Percentiles rank a stretch among this genome's conserved stretches.
These are phyloP conservation scores for Eucalyptus marginata DNA, from an alignment of 345 rosid genomes.

Conservation along the genomic window DNA sequence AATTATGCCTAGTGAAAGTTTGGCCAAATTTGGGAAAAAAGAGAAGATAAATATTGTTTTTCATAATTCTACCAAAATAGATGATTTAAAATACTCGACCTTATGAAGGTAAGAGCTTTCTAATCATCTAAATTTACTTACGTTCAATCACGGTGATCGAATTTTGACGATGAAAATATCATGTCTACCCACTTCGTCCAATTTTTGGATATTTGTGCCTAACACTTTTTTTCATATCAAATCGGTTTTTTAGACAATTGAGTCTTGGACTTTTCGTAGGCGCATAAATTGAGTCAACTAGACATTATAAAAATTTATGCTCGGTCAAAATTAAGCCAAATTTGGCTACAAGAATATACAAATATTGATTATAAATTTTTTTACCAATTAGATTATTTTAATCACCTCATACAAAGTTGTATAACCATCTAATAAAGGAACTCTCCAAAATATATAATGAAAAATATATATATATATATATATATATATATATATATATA, in stretches of 20 bases:
- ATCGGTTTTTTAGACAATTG: too few relatives aligned
- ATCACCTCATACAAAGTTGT: not conserved
- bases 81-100: not conserved
- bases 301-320: not conserved
- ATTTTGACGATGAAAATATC: too few relatives aligned
- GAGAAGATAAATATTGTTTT: too few relatives aligned
- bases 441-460: too few relatives aligned
- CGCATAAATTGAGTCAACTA: not conserved
- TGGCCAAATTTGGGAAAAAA: not conserved
- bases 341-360: not conserved
- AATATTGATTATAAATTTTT: too few relatives aligned
- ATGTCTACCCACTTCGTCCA: not conserved
- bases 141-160: not conserved
- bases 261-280: too few relatives aligned
- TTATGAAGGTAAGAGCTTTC: not conserved
- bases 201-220: not conserved
- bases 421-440: too few relatives aligned
- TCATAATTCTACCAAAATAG: not conserved
- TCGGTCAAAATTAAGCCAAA: not conserved
- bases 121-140: not conserved
- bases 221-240: not conserved
- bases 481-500: too few relatives aligned
- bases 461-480: too few relatives aligned
- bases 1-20: not conserved
- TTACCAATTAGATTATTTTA: too few relatives aligned